These are phyloP conservation scores for Venturia oleaginea DNA, from an alignment of 2,329 filamentous ascomycete species.

Conservation along the genomic window DNA sequence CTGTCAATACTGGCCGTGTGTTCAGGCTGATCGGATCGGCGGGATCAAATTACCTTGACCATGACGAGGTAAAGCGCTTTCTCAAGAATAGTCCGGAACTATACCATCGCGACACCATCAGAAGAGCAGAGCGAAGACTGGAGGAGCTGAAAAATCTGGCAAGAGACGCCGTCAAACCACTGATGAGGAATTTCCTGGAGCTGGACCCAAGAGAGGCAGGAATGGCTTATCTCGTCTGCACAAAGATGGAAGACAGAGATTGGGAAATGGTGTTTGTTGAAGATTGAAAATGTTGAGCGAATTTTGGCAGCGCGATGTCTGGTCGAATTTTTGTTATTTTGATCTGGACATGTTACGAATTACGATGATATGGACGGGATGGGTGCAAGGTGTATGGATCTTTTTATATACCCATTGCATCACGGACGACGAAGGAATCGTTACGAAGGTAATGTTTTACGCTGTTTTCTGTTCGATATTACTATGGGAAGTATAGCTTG, in stretches of 20 bases:
- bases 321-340: background rate
- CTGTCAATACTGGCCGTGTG: constrained; percentile 54
- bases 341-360: constrained; percentile 1
- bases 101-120: constrained; percentile 78
- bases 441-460: background rate
- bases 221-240: constrained; percentile 57
- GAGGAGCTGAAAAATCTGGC: constrained; percentile 84
- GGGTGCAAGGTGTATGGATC: constrained; percentile 6
- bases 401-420: constrained; percentile 5
- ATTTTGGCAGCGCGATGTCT: background rate
- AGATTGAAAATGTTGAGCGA: background rate
- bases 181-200: constrained; percentile 80
- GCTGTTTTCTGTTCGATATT: background rate
- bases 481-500: background rate
- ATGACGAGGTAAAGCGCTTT: constrained; percentile 86
- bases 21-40: constrained; percentile 67
- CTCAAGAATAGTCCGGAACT: constrained; percentile 73
- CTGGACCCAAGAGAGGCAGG: constrained; percentile 53
- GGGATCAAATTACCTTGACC: constrained; percentile 58
- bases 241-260: constrained; percentile 51
- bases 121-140: constrained; percentile 74
- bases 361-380: constrained; percentile 5
- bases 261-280: constrained; percentile 46
- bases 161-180: constrained; percentile 68
- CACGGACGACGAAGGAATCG: background rate